Conservation (phyloP, 169 alveolate species). For the Eimeria necatrix region DNA sequence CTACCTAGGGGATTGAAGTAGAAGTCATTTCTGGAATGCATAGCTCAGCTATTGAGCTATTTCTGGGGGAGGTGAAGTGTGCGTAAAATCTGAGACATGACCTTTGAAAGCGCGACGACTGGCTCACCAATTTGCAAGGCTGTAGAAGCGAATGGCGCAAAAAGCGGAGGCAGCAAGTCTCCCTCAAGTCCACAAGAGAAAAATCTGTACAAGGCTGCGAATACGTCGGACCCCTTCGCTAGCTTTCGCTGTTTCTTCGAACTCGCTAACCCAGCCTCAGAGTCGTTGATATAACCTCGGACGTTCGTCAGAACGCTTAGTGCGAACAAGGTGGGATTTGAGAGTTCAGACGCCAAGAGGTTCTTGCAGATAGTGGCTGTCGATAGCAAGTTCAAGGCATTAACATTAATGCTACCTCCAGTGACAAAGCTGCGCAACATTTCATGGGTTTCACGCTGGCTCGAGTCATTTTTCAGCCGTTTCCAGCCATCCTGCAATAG, state of each 20-base stretch:
- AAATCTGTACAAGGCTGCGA: slow-evolving; percentile 8
- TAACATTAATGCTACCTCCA: slow-evolving; percentile 43
- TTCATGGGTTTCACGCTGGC: background rate
- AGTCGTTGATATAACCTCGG: slow-evolving; percentile 59
- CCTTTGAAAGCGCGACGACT: background rate
- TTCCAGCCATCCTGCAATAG: slow-evolving; percentile 10
- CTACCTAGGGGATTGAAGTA: background rate
- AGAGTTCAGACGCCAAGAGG: slow-evolving; percentile 8
- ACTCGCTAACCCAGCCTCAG: slow-evolving; percentile 60
- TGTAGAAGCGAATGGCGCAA: slow-evolving; percentile 43
- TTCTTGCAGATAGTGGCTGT: slow-evolving; percentile 41
- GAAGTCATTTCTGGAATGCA: background rate
- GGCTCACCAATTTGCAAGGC: slow-evolving; percentile 72
- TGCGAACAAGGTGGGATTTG: slow-evolving; percentile 33
- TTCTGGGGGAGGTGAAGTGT: no score
- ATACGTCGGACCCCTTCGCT: slow-evolving; percentile 61
- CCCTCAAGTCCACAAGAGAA: slow-evolving; percentile 42
- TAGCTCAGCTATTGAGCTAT: background rate
- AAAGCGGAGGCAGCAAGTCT: slow-evolving; percentile 55
- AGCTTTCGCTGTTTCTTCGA: slow-evolving; percentile 34
- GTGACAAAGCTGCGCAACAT: background rate
- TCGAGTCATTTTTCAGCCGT: no score
- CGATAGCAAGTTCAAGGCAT: background rate
- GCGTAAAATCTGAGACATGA: no score
- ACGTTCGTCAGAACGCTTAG: background rate